Percentiles rank a stretch among this genome's conserved stretches.
These are phyloP conservation scores for Trametes pubescens DNA, from an alignment of 1,284 basidiomycete species.

Conservation along the genomic window DNA sequence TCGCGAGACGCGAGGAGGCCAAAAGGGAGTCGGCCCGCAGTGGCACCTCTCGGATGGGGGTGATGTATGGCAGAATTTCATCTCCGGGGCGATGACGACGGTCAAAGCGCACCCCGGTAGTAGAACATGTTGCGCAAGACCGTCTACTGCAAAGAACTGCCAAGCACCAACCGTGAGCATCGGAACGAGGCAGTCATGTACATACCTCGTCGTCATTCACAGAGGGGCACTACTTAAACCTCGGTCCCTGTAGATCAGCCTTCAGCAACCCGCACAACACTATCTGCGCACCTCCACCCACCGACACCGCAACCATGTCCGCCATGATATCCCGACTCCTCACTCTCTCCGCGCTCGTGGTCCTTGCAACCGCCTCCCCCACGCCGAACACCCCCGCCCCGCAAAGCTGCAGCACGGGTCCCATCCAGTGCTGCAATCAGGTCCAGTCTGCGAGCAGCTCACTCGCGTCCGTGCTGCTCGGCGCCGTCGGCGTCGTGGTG, in stretches of 20 bases:
- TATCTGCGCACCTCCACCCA: background rate
- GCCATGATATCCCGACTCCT: conserved; percentile 6
- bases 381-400: background rate
- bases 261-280: background rate
- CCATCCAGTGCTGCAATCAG: conserved; percentile 18
- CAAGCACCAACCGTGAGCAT: background rate
- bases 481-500: conserved; percentile 33
- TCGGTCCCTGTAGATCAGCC: background rate
- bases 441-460: conserved; percentile 3
- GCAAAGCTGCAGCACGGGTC: conserved; percentile 7
- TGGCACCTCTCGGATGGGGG: background rate
- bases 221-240: too few species aligned
- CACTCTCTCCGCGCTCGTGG: conserved; percentile 14
- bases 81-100: background rate
- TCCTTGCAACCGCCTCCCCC: conserved; percentile 23
- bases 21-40: background rate
- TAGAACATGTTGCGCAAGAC: background rate
- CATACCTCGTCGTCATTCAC: too few species aligned
- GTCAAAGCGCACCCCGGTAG: background rate
- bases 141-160: too few species aligned
- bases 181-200: too few species aligned
- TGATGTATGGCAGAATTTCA: background rate
- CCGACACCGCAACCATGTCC: background rate
- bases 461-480: conserved; percentile 24
- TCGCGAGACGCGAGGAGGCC: background rate